Percentiles rank a stretch among this genome's conserved stretches.
phyloP scores from a whole-genome alignment of 2,329 filamentous ascomycete species.

The Fusarium oxysporum region DNA sequence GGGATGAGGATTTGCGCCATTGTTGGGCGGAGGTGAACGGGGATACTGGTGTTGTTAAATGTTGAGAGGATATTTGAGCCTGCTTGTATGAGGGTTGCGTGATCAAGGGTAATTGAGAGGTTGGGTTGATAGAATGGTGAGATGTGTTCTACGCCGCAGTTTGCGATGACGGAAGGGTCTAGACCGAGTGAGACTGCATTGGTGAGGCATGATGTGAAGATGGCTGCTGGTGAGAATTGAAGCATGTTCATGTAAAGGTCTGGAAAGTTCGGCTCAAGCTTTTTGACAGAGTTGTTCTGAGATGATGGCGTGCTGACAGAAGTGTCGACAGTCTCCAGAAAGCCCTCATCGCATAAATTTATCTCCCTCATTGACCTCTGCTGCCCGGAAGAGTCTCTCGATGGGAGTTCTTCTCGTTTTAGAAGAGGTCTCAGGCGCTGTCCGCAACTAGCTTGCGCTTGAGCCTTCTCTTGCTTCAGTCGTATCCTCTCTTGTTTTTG shows the following conservation, averaged over 20 bases:
- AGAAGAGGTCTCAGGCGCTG: background rate
- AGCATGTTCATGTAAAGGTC: conserved; percentile 31
- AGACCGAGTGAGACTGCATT: conserved; percentile 40
- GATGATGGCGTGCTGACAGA: background rate
- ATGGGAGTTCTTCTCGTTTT: background rate
- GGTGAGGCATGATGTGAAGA: conserved; percentile 37
- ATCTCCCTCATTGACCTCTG: rapidly evolving
- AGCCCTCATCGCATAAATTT: rapidly evolving
- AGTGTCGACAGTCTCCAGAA: rapidly evolving
- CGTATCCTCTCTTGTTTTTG: conserved; percentile 22
- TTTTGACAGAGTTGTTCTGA: background rate
- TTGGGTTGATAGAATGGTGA: conserved; percentile 44
- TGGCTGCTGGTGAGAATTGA: conserved; percentile 23
- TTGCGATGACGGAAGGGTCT: conserved; percentile 14
- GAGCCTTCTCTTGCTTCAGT: background rate
- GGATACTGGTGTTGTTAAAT: conserved; percentile 10
- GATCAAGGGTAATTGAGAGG: conserved; percentile 1
- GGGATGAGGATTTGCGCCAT: conserved; percentile 44
- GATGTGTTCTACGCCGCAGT: conserved; percentile 20
- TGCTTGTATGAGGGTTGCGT: conserved; percentile 8
- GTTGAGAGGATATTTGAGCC: background rate
- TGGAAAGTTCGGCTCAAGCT: background rate
- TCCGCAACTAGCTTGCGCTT: background rate
- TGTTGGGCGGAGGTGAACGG: conserved; percentile 40
- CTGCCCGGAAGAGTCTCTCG: rapidly evolving